Conservation (phyloP, 2,329 filamentous ascomycete genomes). For the Stemphylium vesicarium region DNA sequence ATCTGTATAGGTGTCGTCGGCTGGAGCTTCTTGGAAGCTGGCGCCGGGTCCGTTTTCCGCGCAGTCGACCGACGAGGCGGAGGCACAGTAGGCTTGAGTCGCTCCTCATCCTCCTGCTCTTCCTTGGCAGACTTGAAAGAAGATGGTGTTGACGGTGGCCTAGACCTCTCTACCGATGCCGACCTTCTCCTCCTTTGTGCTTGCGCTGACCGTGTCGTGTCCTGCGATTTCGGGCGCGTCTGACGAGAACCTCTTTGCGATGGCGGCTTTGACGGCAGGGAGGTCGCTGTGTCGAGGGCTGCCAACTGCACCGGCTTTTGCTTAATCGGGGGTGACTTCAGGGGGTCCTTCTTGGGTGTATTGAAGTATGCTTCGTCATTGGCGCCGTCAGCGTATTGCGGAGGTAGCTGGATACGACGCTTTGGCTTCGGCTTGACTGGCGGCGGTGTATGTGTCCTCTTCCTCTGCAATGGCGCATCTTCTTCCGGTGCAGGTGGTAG, state of each 20-base stretch:
- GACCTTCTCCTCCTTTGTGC: constrained; percentile 30
- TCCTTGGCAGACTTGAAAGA: constrained; percentile 47
- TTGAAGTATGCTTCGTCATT: constrained; percentile 22
- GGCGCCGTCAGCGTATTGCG: constrained; percentile 23
- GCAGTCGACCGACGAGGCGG: constrained; percentile 45
- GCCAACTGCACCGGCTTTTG: constrained; percentile 36
- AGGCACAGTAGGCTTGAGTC: constrained; percentile 40
- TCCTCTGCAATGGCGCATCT: constrained; percentile 22
- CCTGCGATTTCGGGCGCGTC: constrained; percentile 31
- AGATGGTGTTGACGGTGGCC: constrained; percentile 37
- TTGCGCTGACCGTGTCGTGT: constrained; percentile 26
- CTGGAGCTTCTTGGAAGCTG: constrained; percentile 11
- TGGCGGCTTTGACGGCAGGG: constrained; percentile 27
- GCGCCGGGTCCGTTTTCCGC: constrained; percentile 15
- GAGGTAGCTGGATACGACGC: constrained; percentile 22
- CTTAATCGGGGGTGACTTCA: constrained; percentile 32
- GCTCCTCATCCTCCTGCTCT: constrained; percentile 39
- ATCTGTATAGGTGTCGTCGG: constrained; percentile 29
- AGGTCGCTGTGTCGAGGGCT: constrained; percentile 25
- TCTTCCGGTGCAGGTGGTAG: constrained; percentile 38
- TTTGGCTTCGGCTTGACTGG: constrained; percentile 43
- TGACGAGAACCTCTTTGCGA: constrained; percentile 25
- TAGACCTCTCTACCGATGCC: constrained; percentile 35
- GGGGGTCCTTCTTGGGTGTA: constrained; percentile 28
- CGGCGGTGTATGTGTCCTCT: constrained; percentile 32